Conservation (phyloP, 2,329 filamentous ascomycete species). For the Exophiala spinifera region DNA sequence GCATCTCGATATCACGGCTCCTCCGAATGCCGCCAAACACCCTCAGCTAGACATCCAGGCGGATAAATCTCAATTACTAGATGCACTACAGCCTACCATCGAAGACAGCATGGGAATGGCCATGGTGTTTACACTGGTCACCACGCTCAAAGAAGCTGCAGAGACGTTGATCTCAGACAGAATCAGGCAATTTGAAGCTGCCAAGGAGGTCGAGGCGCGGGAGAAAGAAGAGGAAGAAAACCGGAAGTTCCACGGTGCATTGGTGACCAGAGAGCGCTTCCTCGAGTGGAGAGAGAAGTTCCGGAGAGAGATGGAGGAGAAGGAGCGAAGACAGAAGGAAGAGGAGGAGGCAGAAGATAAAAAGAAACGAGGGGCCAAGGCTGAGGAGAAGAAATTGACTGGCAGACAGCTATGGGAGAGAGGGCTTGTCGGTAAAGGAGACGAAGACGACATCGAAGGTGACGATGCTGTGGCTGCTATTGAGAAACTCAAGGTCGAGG, state of each 20-base stretch:
- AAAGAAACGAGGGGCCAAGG: slow-evolving; percentile 71
- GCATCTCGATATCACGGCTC: slow-evolving; percentile 71
- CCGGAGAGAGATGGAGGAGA: slow-evolving; percentile 74
- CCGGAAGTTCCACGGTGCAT: slow-evolving; percentile 87
- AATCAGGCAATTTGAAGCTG: slow-evolving; percentile 58
- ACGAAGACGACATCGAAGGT: slow-evolving; percentile 64
- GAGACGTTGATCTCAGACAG: slow-evolving; percentile 78
- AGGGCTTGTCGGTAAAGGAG: slow-evolving; percentile 64
- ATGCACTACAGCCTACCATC: slow-evolving; percentile 68
- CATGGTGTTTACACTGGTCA: slow-evolving; percentile 92
- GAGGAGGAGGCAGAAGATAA: slow-evolving; percentile 75
- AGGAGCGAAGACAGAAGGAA: slow-evolving; percentile 65
- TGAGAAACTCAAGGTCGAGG: slow-evolving; percentile 69
- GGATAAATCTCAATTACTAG: slow-evolving; percentile 73
- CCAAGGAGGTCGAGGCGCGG: slow-evolving; percentile 53
- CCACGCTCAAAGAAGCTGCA: slow-evolving; percentile 83
- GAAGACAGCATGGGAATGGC: slow-evolving; percentile 95
- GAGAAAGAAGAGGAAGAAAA: slow-evolving; percentile 85
- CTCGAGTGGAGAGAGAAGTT: slow-evolving; percentile 78
- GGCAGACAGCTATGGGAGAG: slow-evolving; percentile 76
- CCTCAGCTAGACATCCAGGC: slow-evolving; percentile 73
- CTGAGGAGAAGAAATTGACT: slow-evolving; percentile 62
- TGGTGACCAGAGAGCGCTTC: slow-evolving; percentile 84
- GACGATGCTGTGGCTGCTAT: slow-evolving; percentile 61
- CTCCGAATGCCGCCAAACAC: slow-evolving; percentile 67